A percentile compares a stretch with the other conserved stretches of the same genome.
These are phyloP conservation scores for Teratosphaeria pseudoeucalypti DNA, from an alignment of 2,329 filamentous ascomycete genomes.

Conservation along the genomic window DNA sequence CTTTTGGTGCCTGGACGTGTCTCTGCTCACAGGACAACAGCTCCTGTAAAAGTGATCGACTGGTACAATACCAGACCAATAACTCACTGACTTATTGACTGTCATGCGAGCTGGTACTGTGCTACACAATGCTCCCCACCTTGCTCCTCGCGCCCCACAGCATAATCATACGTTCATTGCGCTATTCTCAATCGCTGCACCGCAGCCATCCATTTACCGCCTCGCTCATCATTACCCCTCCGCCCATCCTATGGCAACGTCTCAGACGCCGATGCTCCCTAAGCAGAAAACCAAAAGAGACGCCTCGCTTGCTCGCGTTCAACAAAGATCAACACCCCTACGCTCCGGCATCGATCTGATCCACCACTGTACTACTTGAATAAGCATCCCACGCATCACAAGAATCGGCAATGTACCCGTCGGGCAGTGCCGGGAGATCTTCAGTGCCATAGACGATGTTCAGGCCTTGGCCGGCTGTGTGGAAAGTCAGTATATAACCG, in stretches of 20 bases:
- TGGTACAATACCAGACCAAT: too few relatives aligned
- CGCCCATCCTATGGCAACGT: too few relatives aligned
- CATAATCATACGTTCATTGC: neutral
- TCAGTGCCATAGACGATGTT: slow-evolving; percentile 19
- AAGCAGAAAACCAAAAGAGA: neutral
- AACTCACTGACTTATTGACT: too few relatives aligned
- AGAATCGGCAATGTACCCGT: slow-evolving; percentile 19
- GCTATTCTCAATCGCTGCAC: neutral
- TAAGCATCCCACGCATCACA: slow-evolving; percentile 19
- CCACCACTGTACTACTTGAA: slow-evolving; percentile 10
- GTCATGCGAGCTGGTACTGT: too few relatives aligned
- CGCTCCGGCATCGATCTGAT: slow-evolving; percentile 19
- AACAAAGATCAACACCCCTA: neutral
- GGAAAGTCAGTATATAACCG: too few relatives aligned
- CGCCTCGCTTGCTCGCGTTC: neutral
- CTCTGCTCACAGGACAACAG: too few relatives aligned
- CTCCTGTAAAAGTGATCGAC: too few relatives aligned
- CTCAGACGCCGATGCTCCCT: too few relatives aligned
- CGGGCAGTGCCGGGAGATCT: slow-evolving; percentile 17
- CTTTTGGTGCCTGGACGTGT: too few relatives aligned
- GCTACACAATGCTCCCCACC: too few relatives aligned
- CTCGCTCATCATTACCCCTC: neutral
- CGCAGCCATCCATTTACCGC: neutral
- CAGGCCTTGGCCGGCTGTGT: slow-evolving; percentile 16
- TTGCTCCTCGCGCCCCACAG: too few relatives aligned